Evolutionary conservation across 352 stramenopile species (phyloP).

Genomic region (Phytophthora vignae): DNA sequence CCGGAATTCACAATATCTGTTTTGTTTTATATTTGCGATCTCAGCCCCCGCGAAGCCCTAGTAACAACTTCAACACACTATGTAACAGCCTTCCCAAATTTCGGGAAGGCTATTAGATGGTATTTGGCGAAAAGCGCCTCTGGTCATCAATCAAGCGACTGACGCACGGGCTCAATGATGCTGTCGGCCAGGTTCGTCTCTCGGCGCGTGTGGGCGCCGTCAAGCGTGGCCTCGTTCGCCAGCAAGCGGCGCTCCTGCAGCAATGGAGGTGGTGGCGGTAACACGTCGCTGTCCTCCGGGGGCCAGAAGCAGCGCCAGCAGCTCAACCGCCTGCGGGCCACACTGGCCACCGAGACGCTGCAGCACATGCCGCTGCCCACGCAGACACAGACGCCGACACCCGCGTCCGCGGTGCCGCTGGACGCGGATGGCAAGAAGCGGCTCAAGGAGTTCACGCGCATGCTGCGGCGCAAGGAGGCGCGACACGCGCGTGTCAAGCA

Average conservation of each 20-base stretch:
- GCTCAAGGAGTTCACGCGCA: conserved; percentile 58
- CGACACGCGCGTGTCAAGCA: conserved; percentile 65
- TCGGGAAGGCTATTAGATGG: too few relatives aligned
- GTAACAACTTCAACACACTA: too few relatives aligned
- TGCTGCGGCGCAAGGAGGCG: conserved; percentile 60
- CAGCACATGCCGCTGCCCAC: conserved; percentile 15
- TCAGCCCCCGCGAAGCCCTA: too few relatives aligned
- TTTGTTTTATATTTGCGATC: too few relatives aligned
- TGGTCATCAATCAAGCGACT: too few relatives aligned
- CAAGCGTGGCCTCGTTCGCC: conserved; percentile 35
- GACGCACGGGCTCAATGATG: not conserved
- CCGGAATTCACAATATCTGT: too few relatives aligned
- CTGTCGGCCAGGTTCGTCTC: not conserved
- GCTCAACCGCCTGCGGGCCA: conserved; percentile 46
- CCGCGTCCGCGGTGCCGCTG: not conserved
- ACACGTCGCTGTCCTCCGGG: conserved; percentile 26
- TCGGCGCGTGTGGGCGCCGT: not conserved
- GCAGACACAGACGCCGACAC: not conserved
- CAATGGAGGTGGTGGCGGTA: not conserved
- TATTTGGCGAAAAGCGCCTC: too few relatives aligned
- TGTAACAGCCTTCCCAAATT: too few relatives aligned
- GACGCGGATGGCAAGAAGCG: conserved; percentile 10
- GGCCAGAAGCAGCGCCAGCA: conserved; percentile 57
- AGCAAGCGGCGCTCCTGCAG: conserved; percentile 46
- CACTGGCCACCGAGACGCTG: conserved; percentile 39